These are phyloP conservation scores for Albatrellus sp. DNA, from an alignment of 1,284 basidiomycete species.

Conservation along the genomic window DNA sequence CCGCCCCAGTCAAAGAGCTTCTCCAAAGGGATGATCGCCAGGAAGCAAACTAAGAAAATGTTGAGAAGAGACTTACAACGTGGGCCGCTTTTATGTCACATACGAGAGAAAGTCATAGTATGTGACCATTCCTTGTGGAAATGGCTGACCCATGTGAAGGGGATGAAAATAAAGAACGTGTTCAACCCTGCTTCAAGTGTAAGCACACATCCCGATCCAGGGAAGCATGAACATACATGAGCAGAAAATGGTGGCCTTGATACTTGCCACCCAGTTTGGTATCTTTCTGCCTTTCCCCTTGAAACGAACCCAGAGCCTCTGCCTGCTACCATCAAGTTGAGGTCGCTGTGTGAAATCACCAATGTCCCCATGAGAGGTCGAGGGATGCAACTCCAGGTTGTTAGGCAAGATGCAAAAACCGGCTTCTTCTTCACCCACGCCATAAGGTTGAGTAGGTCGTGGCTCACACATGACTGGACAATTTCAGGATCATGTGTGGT, in stretches of 20 bases:
- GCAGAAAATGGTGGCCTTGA: slow-evolving; percentile 31
- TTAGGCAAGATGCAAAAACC: too few relatives aligned
- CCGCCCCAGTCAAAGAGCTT: slow-evolving; percentile 43
- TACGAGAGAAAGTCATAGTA: slow-evolving; percentile 12
- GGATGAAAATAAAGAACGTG: slow-evolving; percentile 46
- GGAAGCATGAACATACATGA: slow-evolving; percentile 32
- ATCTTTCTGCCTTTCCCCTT: slow-evolving; percentile 34
- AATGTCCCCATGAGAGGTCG: too few relatives aligned
- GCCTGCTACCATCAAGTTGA: too few relatives aligned
- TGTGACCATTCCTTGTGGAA: slow-evolving; percentile 21
- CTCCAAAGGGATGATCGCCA: slow-evolving; percentile 40
- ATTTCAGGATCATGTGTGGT: too few relatives aligned
- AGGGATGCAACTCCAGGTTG: too few relatives aligned
- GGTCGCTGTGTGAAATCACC: too few relatives aligned
- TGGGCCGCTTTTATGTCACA: not conserved
- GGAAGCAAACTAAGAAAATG: slow-evolving; percentile 28
- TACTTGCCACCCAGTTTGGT: slow-evolving; percentile 32
- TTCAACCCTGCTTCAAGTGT: slow-evolving; percentile 39
- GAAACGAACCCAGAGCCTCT: slow-evolving; percentile 33
- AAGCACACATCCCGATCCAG: not conserved
- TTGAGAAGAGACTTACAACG: not conserved
- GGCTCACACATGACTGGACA: too few relatives aligned
- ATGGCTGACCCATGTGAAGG: slow-evolving; percentile 51
- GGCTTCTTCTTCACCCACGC: too few relatives aligned
- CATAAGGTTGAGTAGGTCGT: too few relatives aligned